Base-by-base conservation (phyloP, 495 filamentous ascomycete genomes). In the Paragyromitra xinjiangensis region DNA sequence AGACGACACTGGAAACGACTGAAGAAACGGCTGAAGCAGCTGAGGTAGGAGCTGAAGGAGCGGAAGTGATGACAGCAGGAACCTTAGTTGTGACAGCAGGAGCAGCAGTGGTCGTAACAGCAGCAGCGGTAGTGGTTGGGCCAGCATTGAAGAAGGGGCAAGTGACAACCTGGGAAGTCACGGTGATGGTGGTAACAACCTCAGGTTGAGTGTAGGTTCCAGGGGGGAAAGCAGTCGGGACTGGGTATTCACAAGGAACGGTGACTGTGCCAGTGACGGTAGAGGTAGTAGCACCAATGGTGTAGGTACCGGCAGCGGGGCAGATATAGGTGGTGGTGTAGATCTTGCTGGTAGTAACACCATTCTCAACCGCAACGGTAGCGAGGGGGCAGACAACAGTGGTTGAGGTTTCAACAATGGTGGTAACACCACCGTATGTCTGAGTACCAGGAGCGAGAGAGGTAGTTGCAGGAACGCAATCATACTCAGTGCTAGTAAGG, bases 231-330 rank as follows among this genome's bases (percentile, higher is more conserved):
- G 87, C 90, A 61, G 89, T 87, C 56, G 91, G 86, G 64, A 88
- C 89, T 11, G 92, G 92, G 85, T 91, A 89, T 77, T 91, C 88
- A 56, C 89, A 81, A 40, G 88, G 88, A 78, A 88, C 88, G 71
- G 84, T 86, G 78, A 83, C 83, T 61, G 86, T 84, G 42, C 84
- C 80, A 64, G 86, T 84, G 61, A 88, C 87, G 34, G 83, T 83
- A 71, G 89, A 91, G 81, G 91, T 92, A 82, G 87, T 87, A 29
- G 91, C 91, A 78, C 88, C 91, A 80, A 95, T 91, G 82, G 90
- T 93, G 87, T 94, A 94, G 69, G 91, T 94, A 84, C 92, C 92
- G 82, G 92, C 86, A 53, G 86, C 86, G 79, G 93, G 91, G 91
- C 92, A 94, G 80, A 91, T 88, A 83, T 91, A 94, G 81, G 91